Evolutionary conservation across 148 eudicot species (phyloP), one percentile per base, ranked within the genome.

Genomic region (Diospyros lotus): DNA sequence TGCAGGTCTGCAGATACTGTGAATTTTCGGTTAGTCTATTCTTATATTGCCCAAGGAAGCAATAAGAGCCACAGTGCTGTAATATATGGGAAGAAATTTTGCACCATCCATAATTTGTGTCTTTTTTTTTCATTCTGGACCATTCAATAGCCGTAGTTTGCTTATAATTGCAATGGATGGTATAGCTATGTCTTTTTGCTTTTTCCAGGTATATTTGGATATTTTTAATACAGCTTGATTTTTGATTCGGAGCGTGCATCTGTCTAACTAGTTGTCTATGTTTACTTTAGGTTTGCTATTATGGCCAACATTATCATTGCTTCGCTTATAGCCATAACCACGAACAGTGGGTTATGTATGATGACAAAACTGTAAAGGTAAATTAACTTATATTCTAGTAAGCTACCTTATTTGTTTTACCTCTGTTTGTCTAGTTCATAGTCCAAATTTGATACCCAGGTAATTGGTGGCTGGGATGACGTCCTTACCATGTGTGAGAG

Each of bases 251-350:
- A 28, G 28, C 28, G 28, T 28, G 28, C 45, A 63, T 46, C 38
- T 9, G 43, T 62, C 68, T 73, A 44, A 50, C 43, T 71, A 18
- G 46, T 53, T 50, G 42, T 67, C 46, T 2, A 41, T 40, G 48
- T 64, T 43, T 52, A 42, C 64, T 74, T 43, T 76, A 91, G 98
- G 98, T 92, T 79, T 94, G 98, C 84, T 94, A 94, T 76, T 94
- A 94, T 73, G 98, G 98, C 39, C 96, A 92, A 80, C 98, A 94
- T 82, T 94, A 94, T 78, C 91, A 90, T 82, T 94, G 98, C 78
- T 94, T 94, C 86, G 97, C 98, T 43, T 89, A 89, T 79, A 88
- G 91, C 81, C 86, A 72, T 71, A 92, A 85, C 55, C 88, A 81
- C 77, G 87, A 84, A 54, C 85, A 64, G 78, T 94, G 97, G 98